Percentiles rank a stretch among this genome's conserved stretches.
phyloP scores from a whole-genome alignment of 495 filamentous ascomycete species.

The Thermothielavioides terrestris region DNA sequence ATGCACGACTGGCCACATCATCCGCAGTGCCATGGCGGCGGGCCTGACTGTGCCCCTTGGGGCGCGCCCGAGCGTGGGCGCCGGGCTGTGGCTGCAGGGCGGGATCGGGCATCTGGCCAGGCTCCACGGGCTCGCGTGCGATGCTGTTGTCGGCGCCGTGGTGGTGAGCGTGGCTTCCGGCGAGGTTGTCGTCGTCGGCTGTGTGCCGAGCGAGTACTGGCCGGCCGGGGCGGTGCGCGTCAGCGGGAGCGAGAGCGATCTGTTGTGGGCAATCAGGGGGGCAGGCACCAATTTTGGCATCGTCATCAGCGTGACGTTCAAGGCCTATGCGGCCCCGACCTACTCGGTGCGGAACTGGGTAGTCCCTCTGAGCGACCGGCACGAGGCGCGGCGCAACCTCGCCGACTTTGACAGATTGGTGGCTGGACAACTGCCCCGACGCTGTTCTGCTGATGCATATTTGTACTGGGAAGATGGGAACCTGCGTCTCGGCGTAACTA shows the following conservation, averaged over 20 bases:
- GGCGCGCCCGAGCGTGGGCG: slow-evolving; percentile 52
- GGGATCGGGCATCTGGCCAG: slow-evolving; percentile 55
- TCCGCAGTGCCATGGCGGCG: slow-evolving; percentile 40
- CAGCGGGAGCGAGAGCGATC: slow-evolving; percentile 46
- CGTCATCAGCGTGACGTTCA: slow-evolving; percentile 51
- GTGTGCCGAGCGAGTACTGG: slow-evolving; percentile 41
- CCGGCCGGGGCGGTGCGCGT: slow-evolving; percentile 41
- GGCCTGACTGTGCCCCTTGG: slow-evolving; percentile 53
- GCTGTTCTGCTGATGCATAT: slow-evolving; percentile 50
- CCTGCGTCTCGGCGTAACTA: slow-evolving; percentile 48
- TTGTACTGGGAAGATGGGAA: slow-evolving; percentile 43
- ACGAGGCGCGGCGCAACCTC: slow-evolving; percentile 33
- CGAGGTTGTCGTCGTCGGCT: slow-evolving; percentile 41
- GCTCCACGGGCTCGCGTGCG: slow-evolving; percentile 50
- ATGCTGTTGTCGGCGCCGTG: slow-evolving; percentile 52
- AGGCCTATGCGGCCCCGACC: slow-evolving; percentile 36
- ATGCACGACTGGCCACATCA: slow-evolving; percentile 49
- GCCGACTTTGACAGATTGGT: slow-evolving; percentile 37
- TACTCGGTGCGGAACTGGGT: slow-evolving; percentile 45
- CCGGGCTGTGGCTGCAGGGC: slow-evolving; percentile 56
- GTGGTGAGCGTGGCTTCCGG: slow-evolving; percentile 48
- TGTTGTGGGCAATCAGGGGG: slow-evolving; percentile 55
- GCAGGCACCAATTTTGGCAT: slow-evolving; percentile 58
- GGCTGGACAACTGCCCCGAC: slow-evolving; percentile 33
- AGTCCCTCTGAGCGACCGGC: slow-evolving; percentile 35